Conservation (phyloP, 805 yeast species). For the Schwanniomyces polymorphus region DNA sequence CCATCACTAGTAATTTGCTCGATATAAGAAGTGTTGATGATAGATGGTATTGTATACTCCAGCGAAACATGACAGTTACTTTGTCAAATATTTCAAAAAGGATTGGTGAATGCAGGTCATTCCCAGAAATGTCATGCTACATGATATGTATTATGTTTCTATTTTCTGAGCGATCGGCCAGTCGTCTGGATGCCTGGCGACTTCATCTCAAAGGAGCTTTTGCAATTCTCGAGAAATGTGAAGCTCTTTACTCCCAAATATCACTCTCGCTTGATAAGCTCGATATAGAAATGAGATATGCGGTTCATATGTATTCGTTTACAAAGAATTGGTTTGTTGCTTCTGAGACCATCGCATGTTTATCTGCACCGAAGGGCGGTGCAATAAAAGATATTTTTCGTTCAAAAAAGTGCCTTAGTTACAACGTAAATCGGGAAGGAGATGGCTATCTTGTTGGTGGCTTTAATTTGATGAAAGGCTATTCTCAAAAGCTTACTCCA, state of each 20-base stretch:
- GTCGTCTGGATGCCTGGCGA: constrained; percentile 1
- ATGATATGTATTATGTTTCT: constrained; percentile 4
- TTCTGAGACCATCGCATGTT: constrained; percentile 2
- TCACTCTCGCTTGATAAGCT: background rate
- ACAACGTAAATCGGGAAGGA: background rate
- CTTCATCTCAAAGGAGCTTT: constrained; percentile 2
- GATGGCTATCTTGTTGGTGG: background rate
- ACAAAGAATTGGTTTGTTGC: constrained; percentile 5
- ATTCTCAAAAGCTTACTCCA: background rate
- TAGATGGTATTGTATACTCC: constrained; percentile 1
- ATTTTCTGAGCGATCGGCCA: constrained; percentile 4
- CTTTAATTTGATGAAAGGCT: background rate
- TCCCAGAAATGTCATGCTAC: constrained; percentile 4
- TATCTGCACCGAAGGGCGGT: constrained; percentile 5
- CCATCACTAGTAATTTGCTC: constrained; percentile 1
- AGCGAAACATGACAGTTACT: background rate
- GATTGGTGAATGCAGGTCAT: background rate
- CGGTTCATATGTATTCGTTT: constrained; percentile 1
- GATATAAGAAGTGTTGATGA: background rate
- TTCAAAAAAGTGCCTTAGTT: background rate
- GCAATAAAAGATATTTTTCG: background rate
- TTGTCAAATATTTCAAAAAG: background rate
- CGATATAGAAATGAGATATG: background rate
- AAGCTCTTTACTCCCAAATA: background rate
- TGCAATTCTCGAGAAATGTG: constrained; percentile 2